Evolutionary conservation across 1,139 yeast genomes (phyloP).

Genomic region (Zhuliangozyma blackwelliae): DNA sequence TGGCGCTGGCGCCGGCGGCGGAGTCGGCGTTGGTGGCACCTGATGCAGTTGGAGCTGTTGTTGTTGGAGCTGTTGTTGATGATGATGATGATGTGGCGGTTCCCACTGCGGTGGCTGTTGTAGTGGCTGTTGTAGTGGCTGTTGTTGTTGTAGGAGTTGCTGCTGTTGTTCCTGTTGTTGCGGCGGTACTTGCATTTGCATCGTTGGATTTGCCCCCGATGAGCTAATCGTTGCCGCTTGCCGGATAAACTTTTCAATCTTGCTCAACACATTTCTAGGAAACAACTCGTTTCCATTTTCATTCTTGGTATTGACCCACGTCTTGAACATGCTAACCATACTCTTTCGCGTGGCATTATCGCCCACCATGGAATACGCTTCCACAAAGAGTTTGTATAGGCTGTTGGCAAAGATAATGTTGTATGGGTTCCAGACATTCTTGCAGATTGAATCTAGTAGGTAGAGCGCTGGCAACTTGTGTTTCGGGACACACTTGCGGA

Average conservation of each 20-base stretch:
- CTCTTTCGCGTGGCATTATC: conserved; percentile 27
- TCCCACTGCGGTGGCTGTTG: too few species aligned
- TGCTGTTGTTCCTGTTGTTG: neutral
- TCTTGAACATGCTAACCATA: conserved; percentile 26
- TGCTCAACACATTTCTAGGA: conserved; percentile 23
- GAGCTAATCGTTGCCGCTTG: conserved; percentile 28
- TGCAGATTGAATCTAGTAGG: conserved; percentile 40
- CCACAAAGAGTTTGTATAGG: conserved; percentile 33
- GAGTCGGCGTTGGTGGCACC: conserved; percentile 2
- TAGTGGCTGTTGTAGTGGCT: too few species aligned
- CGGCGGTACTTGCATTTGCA: neutral
- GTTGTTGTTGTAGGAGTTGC: too few species aligned
- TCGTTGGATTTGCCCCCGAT: neutral
- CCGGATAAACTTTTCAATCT: conserved; percentile 38
- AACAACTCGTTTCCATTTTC: conserved; percentile 35
- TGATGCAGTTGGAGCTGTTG: too few species aligned
- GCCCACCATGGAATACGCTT: conserved; percentile 35
- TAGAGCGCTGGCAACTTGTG: conserved; percentile 37
- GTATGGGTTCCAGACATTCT: conserved; percentile 44
- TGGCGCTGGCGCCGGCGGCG: neutral
- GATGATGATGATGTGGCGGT: too few species aligned
- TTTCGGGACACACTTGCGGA: conserved; percentile 33
- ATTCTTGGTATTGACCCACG: conserved; percentile 35
- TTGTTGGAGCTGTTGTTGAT: too few species aligned
- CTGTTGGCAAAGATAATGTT: conserved; percentile 33